These are phyloP conservation scores for Candida michaelii DNA, from an alignment of 805 yeast species.

Conservation along the genomic window DNA sequence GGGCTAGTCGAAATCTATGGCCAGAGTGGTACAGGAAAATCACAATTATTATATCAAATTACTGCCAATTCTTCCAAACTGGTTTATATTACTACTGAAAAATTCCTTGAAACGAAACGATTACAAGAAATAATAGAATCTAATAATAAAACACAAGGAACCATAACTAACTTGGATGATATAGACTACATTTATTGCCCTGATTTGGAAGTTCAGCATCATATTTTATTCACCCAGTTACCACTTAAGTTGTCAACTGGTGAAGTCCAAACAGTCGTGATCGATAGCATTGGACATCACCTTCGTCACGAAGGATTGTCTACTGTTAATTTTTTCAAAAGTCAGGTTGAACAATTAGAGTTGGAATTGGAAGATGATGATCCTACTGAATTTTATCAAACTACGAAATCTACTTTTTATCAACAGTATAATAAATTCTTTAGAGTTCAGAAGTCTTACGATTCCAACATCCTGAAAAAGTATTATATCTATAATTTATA, in stretches of 20 bases:
- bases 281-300: conserved; percentile 86
- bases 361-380: conserved; percentile 6
- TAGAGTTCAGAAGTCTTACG: conserved; percentile 23
- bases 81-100: conserved; percentile 81
- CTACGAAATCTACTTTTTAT: conserved; percentile 17
- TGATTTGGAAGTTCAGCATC: conserved; percentile 73
- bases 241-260: conserved; percentile 47
- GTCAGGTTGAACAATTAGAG: conserved; percentile 16
- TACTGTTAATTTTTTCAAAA: conserved; percentile 35
- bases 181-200: conserved; percentile 52
- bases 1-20: conserved; percentile 74
- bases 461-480: conserved; percentile 38
- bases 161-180: conserved; percentile 24
- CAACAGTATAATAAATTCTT: conserved; percentile 22
- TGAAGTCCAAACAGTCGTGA: conserved; percentile 47
- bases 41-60: conserved; percentile 73
- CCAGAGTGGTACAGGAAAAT: conserved; percentile 82
- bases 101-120: conserved; percentile 65
- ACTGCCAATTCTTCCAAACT: conserved; percentile 46
- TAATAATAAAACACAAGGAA: conserved; percentile 11
- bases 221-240: conserved; percentile 65
- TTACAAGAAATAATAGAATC: conserved; percentile 31
- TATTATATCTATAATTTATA: conserved; percentile 45
- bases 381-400: conserved; percentile 14
- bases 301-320: conserved; percentile 54